Evolutionary conservation across 2,329 filamentous ascomycete species (phyloP), one percentile per base, ranked within the genome.

Genomic region (Trichophyton verrucosum): DNA sequence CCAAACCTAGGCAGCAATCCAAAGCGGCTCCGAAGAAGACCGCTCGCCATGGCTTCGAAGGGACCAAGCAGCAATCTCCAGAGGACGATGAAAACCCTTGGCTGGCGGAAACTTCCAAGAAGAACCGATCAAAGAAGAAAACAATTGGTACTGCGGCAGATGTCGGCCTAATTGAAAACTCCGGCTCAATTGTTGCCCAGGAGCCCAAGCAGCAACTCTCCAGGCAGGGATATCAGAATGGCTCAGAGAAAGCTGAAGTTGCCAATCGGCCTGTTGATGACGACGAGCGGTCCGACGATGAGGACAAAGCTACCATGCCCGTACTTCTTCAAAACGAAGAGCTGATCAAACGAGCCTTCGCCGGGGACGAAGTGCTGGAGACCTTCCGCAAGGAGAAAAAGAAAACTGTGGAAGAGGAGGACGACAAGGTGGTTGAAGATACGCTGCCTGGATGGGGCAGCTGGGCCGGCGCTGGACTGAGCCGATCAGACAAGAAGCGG

Each of bases 381-480:
- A 86, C 91, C 44, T 99, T 97, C 70, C 82, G 83, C 61, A 80
- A 80, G 42, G 91, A 97, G 70, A 97, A 97, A 76, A 81, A 80
- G 15, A 82, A 84, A 57, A 78, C 82, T 1, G 82, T 84, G 17
- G 81, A 83, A 33, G 88, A 89, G 17, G 91, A 96, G 72, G 90
- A 88, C 66, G 88, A 95, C 70, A 87, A 94, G 74, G 78, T 89
- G 61, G 76, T 91, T 33, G 90, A 92, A 71, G 87, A 87, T 65
- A 88, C 88, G n/a, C 80, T 99, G 4, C 91, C 91, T 0, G 94
- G 94, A 53, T 99, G 94, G 94, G 94, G 94, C 65, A 86, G 81
- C 68, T 96, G 94, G 94, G 82, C 88, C 3, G 94, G 94, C 64
- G 85, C 88, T 15, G 92, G 91, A 17, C 79, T 96, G 64, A 87